phyloP scores from a whole-genome alignment of 78 protist species.

The Dictyostelium purpureum region DNA sequence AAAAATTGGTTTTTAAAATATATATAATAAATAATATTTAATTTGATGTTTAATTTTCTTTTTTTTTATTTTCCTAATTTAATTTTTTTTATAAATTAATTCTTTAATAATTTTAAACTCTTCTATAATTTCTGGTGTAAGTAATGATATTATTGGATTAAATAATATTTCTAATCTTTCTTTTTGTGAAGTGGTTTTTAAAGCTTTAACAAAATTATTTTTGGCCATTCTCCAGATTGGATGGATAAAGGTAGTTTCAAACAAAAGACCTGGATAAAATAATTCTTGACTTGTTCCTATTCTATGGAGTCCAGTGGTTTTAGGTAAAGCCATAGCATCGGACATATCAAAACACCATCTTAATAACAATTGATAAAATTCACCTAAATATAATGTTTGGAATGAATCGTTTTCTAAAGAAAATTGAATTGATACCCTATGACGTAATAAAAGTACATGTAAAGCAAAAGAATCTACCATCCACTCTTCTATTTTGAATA shows the following conservation, averaged over 20 bases:
- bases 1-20: no score
- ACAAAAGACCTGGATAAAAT: not conserved
- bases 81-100: no score
- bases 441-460: not conserved
- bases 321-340: not conserved
- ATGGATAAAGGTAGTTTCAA: not conserved
- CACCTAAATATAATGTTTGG: not conserved
- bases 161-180: not conserved
- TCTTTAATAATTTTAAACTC: not conserved
- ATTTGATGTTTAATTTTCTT: no score
- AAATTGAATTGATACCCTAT: not conserved
- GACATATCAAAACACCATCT: conserved; percentile 1
- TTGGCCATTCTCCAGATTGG: conserved; percentile 14
- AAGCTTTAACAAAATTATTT: not conserved
- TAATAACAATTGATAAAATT: not conserved
- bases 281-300: not conserved
- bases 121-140: not conserved
- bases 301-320: not conserved
- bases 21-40: no score
- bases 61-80: no score
- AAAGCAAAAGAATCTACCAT: not conserved
- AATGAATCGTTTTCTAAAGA: not conserved
- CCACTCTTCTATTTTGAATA: conserved; percentile 1
- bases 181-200: not conserved
- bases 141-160: not conserved